Conservation (phyloP, 163 green algal genomes). For the Coccomyxa subellipsoidea region DNA sequence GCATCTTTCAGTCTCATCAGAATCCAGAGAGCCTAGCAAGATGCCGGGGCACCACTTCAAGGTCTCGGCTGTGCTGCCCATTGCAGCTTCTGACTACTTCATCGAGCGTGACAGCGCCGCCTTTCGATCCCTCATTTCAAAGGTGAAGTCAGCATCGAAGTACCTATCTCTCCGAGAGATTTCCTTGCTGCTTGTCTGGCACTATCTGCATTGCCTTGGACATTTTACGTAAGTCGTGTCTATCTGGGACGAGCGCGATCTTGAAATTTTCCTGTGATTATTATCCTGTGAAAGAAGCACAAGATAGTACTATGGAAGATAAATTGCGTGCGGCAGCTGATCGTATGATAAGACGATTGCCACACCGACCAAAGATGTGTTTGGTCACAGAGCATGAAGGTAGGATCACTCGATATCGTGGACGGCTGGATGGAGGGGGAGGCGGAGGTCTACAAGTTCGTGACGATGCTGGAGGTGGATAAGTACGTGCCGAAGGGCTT, state of each 20-base stretch:
- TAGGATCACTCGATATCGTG: constrained; percentile 21
- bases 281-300: no score
- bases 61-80: constrained; percentile 22
- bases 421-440: constrained; percentile 18
- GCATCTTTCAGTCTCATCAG: no score
- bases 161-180: no score
- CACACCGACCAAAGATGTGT: no score
- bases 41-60: constrained; percentile 14
- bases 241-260: background rate
- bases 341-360: no score
- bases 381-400: constrained; percentile 9
- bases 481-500: constrained; percentile 24
- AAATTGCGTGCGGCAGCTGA: no score
- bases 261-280: no score
- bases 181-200: no score
- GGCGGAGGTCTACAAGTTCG: constrained; percentile 23
- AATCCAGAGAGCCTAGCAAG: background rate
- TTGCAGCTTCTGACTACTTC: constrained; percentile 19
- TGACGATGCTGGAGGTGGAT: constrained; percentile 24
- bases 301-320: no score
- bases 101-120: constrained; percentile 20
- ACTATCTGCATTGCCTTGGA: background rate
- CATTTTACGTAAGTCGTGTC: background rate
- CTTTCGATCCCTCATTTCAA: constrained; percentile 8
- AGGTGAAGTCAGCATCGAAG: no score